Base-by-base conservation (phyloP, 495 filamentous ascomycete genomes). In the Hyaloscypha bicolor region DNA sequence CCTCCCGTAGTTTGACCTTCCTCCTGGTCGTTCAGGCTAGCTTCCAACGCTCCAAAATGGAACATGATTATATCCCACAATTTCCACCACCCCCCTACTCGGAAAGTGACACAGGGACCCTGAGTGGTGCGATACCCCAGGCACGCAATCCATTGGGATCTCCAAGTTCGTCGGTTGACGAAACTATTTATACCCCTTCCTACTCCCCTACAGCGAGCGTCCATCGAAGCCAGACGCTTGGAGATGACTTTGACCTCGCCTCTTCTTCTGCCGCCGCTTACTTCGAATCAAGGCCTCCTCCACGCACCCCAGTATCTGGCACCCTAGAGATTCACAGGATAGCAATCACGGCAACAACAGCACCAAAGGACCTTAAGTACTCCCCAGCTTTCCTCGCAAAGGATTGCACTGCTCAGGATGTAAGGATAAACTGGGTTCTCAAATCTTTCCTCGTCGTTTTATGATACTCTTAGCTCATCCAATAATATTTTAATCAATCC, bases 21-120 rank as follows among this genome's bases (percentile, higher is more conserved):
- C 25, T 25, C 1, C 25, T 25, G 25, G 25, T 25, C 2, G 25
- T 25, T 25, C 25, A 25, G 25, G 25, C 25, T 25, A 25, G 25
- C 25, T 25, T 25, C 25, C 25, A 25, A 25, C 25, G 25, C 19
- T 42, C 22, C 19, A 53, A 12, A 6, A 70, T 37, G 6, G 12
- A 12, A 37, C 35, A 25, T 25, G 25, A 25, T 25, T 25, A 25
- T 25, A 37, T 37, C 35, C 35, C 35, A 37, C 42, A 66, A 11
- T 12, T 45, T 8, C 62, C 83, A 37, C 83, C 82, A 3, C 82
- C 83, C 3, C 83, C 83, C 6, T 85, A 84, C 70, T 72, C 73
- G 51, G 80, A 83, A 66, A 83, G 35, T 81, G 79, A 25, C 70
- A 74, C 78, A 3, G 73, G 72, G 31, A 67, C 67, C 4, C 25